A percentile compares a stretch with the other conserved stretches of the same genome.
Conservation (phyloP, 169 alveolate species). For the Amoebophrya sp. region DNA sequence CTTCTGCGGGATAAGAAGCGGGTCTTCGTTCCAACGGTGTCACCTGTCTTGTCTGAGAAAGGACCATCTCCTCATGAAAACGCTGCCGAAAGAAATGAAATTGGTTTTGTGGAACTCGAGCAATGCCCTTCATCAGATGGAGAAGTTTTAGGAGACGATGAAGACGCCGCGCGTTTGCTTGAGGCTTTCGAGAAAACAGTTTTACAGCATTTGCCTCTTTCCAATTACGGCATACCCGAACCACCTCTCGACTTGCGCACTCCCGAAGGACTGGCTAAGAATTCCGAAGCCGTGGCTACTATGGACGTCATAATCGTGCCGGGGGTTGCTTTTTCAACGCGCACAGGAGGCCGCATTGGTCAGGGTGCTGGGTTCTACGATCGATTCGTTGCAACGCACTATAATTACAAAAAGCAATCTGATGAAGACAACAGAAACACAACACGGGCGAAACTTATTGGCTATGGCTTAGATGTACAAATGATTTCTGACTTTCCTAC, state of each 20-base stretch:
- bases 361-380: slow-evolving; percentile 9
- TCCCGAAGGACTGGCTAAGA: not conserved
- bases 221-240: not conserved
- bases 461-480: not conserved
- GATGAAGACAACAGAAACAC: too few species aligned
- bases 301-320: not conserved
- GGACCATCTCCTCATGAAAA: too few species aligned
- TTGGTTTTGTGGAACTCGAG: too few species aligned
- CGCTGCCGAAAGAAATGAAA: too few species aligned
- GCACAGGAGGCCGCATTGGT: not conserved
- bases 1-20: not conserved
- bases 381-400: not conserved
- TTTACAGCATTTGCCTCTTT: not conserved
- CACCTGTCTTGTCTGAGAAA: too few species aligned
- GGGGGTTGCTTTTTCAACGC: not conserved
- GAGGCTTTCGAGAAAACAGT: not conserved
- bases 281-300: not conserved
- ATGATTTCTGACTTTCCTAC: not conserved
- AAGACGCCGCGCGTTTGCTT: not conserved
- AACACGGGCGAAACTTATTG: not conserved
- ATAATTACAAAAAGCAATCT: not conserved
- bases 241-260: not conserved
- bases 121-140: too few species aligned
- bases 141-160: not conserved
- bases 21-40: not conserved